Conservation (phyloP, 345 rosid genomes). For the Orychophragmus violaceus region DNA sequence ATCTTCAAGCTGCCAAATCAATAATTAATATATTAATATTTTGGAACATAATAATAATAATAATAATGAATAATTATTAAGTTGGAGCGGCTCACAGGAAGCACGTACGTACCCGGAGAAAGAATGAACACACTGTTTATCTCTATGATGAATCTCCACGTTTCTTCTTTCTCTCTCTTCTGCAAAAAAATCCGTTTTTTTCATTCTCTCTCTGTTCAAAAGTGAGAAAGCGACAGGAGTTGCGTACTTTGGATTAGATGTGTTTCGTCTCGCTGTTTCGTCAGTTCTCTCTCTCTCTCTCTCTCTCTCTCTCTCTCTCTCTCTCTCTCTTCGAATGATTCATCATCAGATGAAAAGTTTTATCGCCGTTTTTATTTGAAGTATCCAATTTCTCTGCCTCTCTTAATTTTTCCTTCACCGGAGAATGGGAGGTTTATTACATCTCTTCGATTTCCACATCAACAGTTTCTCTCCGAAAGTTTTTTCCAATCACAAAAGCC, state of each 20-base stretch:
- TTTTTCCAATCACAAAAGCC: slow-evolving; percentile 38
- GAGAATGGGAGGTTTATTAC: slow-evolving; percentile 58
- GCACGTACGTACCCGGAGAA: slow-evolving; percentile 21
- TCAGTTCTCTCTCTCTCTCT: slow-evolving; percentile 11
- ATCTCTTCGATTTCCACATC: slow-evolving; percentile 49
- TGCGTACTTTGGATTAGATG: slow-evolving; percentile 32
- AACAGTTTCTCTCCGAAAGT: slow-evolving; percentile 60
- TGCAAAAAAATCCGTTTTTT: slow-evolving; percentile 23
- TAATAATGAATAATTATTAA: background rate
- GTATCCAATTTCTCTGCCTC: background rate
- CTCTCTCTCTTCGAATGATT: slow-evolving; percentile 11
- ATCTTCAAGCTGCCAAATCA: too few species aligned
- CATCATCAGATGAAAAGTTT: slow-evolving; percentile 18
- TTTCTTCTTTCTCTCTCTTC: background rate
- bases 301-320: slow-evolving; percentile 16
- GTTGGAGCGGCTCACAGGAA: slow-evolving; percentile 23
- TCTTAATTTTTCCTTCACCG: background rate
- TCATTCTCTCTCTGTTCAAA: slow-evolving; percentile 12
- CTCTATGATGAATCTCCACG: slow-evolving; percentile 17
- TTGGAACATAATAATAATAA: background rate
- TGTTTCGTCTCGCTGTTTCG: slow-evolving; percentile 30
- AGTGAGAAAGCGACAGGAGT: slow-evolving; percentile 33
- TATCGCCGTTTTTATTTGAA: background rate
- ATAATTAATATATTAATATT: too few species aligned
- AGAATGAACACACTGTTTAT: slow-evolving; percentile 16